Percentiles rank a stretch among this genome's conserved stretches.
Conservation (phyloP, 2,329 filamentous ascomycete species). For the Calonectria ilicicola region DNA sequence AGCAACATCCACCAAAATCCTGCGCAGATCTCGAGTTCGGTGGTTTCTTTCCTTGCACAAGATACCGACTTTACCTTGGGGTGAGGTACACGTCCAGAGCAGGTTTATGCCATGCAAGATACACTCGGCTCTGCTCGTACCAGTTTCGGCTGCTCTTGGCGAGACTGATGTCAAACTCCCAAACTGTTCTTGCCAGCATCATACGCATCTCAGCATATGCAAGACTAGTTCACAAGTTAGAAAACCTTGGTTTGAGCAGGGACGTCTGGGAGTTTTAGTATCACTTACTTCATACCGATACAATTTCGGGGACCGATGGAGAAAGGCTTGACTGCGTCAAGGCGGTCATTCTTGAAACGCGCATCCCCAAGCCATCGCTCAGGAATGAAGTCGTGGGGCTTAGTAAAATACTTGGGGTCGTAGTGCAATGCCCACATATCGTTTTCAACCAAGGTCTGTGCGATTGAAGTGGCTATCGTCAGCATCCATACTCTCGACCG, state of each 20-base stretch:
- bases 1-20: neutral
- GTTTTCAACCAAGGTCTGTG: slow-evolving; percentile 19
- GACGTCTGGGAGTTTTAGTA: neutral
- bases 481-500: neutral
- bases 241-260: neutral
- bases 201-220: slow-evolving; percentile 43
- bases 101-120: slow-evolving; percentile 46
- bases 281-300: slow-evolving; percentile 60
- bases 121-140: slow-evolving; percentile 41
- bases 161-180: slow-evolving; percentile 31
- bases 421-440: slow-evolving; percentile 29
- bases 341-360: slow-evolving; percentile 52
- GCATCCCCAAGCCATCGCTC: slow-evolving; percentile 33
- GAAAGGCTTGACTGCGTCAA: slow-evolving; percentile 59
- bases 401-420: slow-evolving; percentile 16
- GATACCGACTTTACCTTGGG: neutral
- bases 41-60: neutral
- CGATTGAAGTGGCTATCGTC: neutral
- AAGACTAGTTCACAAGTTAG: slow-evolving; percentile 34
- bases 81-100: slow-evolving; percentile 10
- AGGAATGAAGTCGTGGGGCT: slow-evolving; percentile 24
- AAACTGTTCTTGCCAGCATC: slow-evolving; percentile 10
- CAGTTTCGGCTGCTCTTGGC: slow-evolving; percentile 41
- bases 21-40: neutral
- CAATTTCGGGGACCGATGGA: slow-evolving; percentile 61